phyloP scores from a whole-genome alignment of 202 grass and related monocot species.

The Musa balbisiana region DNA sequence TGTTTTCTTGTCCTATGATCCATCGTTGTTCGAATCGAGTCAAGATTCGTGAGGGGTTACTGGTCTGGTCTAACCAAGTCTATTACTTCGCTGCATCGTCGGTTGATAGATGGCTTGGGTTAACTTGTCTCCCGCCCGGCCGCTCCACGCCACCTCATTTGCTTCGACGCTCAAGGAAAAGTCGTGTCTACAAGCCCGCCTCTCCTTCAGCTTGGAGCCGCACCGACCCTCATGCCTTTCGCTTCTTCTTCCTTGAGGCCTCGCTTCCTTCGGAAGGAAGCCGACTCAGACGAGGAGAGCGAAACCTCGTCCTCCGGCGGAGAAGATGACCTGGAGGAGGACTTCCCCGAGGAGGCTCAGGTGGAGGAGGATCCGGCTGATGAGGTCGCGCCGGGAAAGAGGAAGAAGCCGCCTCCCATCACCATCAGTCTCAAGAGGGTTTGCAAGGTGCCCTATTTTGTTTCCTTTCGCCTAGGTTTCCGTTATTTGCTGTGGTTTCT shows the following conservation, averaged over 20 bases:
- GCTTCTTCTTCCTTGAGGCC: not conserved
- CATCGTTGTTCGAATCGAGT: too few species aligned
- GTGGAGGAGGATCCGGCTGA: slow-evolving; percentile 2
- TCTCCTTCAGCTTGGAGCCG: not conserved
- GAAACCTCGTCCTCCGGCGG: slow-evolving; percentile 10
- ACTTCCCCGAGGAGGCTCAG: slow-evolving; percentile 9
- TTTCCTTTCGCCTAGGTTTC: not conserved
- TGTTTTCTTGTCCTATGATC: too few species aligned
- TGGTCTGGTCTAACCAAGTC: too few species aligned
- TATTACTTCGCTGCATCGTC: too few species aligned
- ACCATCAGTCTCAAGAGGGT: slow-evolving; percentile 89
- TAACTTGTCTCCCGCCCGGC: not conserved
- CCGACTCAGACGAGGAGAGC: slow-evolving; percentile 12
- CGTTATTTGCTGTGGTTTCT: not conserved
- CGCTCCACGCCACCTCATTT: not conserved
- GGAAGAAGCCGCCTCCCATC: slow-evolving; percentile 43
- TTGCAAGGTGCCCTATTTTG: slow-evolving; percentile 52
- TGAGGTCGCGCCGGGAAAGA: slow-evolving; percentile 12
- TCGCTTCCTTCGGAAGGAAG: not conserved
- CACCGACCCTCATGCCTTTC: slow-evolving; percentile 3
- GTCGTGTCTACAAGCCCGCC: not conserved
- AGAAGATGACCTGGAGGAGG: slow-evolving; percentile 28
- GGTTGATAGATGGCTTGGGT: too few species aligned
- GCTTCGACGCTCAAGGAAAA: too few species aligned
- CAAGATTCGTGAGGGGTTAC: too few species aligned